Evolutionary conservation across 176 grass and related monocot genomes (phyloP), one percentile per base, ranked within the genome.

Genomic region (Puya raimondii): DNA sequence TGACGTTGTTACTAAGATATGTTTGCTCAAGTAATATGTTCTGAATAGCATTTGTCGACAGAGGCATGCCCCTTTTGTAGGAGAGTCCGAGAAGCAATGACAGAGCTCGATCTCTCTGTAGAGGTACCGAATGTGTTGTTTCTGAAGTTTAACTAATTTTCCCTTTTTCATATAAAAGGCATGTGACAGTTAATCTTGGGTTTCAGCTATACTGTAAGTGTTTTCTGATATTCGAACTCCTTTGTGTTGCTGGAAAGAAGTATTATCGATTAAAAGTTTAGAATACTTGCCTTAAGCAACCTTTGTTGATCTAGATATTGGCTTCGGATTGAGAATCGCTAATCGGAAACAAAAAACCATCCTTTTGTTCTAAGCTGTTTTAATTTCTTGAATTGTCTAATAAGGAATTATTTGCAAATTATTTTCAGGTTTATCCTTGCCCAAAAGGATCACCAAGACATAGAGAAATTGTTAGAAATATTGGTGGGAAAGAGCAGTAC

Each of bases 61-160:
- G 94, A 97, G 82, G 94, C 94, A 77, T 97, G 94, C 18, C 89
- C 94, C 54, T 97, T 92, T 77, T 93, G 94, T 83, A 90, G 86
- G 85, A 90, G 94, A 72, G 94, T 90, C 11, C 81, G 94, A 11
- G 94, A 97, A 83, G 87, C 94, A 64, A 69, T 97, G 77, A 97
- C 94, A 17, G 94, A 97, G 76, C 84, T 97, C 65, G 89, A 97
- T 77, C 82, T 97, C 71, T 85, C 86, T 25, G 79, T 75, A 65
- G 88, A 91, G 92, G 92, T 96, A 33, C 64, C 56, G 0, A 76
- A 73, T 8, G 13, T 14, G 29, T 33, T 74, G 64, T 66, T 61
- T 23, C 53, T 27, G 18, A 12, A 83, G 27, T 51, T 13, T 64
- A 58, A 17, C n/a, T 20, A 9, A 7, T 21, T 59, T n/a, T 20